Evolutionary conservation across 495 filamentous ascomycete genomes (phyloP).

Genomic region (Daldinia caldariorum): DNA sequence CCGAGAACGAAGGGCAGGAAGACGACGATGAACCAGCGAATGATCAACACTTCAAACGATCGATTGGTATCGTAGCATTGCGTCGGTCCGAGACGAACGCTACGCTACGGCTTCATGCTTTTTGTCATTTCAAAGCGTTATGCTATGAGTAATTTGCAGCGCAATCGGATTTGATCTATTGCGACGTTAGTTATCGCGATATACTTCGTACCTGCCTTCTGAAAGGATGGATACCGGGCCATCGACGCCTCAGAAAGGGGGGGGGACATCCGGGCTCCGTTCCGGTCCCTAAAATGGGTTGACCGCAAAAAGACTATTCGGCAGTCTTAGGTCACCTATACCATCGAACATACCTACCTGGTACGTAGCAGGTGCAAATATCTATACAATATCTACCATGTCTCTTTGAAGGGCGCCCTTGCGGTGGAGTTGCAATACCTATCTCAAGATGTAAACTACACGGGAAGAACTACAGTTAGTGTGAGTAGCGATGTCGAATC

Average conservation of each 20-base stretch:
- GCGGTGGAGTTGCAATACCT: conserved; percentile 14
- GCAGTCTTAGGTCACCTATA: conserved; percentile 7
- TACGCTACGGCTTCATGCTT: neutral
- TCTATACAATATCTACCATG: conserved; percentile 12
- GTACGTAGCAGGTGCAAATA: neutral
- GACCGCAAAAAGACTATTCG: conserved; percentile 9
- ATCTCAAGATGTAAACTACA: conserved; percentile 14
- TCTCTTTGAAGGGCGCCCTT: conserved; percentile 3
- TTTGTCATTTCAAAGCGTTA: neutral
- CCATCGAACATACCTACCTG: conserved; percentile 14
- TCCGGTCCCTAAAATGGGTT: conserved; percentile 27
- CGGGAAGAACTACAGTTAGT: conserved; percentile 1
- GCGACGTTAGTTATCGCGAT: conserved; percentile 17
- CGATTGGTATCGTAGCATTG: conserved; percentile 24
- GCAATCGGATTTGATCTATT: conserved; percentile 21
- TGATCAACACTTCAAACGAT: neutral
- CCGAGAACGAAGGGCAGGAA: too few relatives aligned
- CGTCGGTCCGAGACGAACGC: conserved; percentile 17
- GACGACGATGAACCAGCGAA: neutral
- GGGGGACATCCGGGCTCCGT: conserved; percentile 31
- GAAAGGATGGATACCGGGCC: conserved; percentile 16
- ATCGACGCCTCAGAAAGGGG: conserved; percentile 6
- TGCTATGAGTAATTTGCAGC: conserved; percentile 9
- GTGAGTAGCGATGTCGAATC: conserved; percentile 30
- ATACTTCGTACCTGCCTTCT: conserved; percentile 9